Conservation (phyloP, 2,329 filamentous ascomycete genomes). For the Aspergillus ruber region DNA sequence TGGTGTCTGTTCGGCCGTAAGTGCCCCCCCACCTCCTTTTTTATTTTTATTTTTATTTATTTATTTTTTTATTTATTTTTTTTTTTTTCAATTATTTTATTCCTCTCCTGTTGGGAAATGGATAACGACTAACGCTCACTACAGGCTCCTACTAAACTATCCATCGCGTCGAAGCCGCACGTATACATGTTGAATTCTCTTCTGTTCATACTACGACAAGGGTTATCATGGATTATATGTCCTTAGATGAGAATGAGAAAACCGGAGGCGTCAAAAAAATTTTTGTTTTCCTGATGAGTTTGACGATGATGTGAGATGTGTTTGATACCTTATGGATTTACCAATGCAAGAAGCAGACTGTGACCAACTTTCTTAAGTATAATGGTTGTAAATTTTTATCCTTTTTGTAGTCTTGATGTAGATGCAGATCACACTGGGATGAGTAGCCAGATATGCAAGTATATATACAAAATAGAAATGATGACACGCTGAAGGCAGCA, state of each 20-base stretch:
- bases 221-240: too few species aligned
- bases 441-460: not conserved
- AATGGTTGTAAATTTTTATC: not conserved
- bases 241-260: too few species aligned
- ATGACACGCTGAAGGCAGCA: not conserved
- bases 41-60: too few species aligned
- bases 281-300: not conserved
- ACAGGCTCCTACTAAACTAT: constrained; percentile 24
- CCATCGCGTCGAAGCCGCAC: not conserved
- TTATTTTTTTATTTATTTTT: too few species aligned
- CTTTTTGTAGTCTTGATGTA: not conserved
- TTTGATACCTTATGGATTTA: not conserved
- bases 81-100: not conserved
- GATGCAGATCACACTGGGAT: not conserved
- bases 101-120: not conserved
- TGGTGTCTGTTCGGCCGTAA: constrained; percentile 90
- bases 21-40: too few species aligned
- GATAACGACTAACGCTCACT: constrained; percentile 4
- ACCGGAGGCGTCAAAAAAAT: too few species aligned
- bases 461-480: not conserved
- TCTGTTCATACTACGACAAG: not conserved
- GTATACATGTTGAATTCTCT: not conserved
- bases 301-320: not conserved
- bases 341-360: too few species aligned
- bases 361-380: not conserved